Conservation (phyloP, 108 stramenopile species). For the Seminavis robusta region DNA sequence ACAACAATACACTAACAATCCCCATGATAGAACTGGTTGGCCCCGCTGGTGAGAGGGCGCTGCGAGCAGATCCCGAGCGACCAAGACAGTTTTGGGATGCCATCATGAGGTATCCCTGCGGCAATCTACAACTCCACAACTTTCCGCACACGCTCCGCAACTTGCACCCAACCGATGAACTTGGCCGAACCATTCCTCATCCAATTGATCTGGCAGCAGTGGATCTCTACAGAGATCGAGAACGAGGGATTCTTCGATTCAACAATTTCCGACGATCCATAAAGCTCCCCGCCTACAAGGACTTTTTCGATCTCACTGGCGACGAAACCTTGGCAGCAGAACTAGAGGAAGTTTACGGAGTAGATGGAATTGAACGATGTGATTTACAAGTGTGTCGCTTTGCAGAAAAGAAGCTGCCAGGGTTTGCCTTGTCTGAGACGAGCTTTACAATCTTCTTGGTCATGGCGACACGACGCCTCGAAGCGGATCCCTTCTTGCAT, state of each 20-base stretch:
- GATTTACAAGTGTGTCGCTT: conserved; percentile 11
- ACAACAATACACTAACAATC: no score
- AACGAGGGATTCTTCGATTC: conserved; percentile 13
- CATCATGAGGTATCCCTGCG: no score
- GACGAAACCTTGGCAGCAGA: conserved; percentile 1
- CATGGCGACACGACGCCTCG: conserved; percentile 21
- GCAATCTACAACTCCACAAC: no score
- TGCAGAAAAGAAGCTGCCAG: conserved; percentile 10
- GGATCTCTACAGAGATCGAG: conserved; percentile 16
- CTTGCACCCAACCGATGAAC: no score
- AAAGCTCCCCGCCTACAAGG: conserved; percentile 4
- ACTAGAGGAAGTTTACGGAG: neutral
- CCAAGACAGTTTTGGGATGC: no score
- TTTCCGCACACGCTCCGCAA: no score
- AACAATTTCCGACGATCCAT: conserved; percentile 16
- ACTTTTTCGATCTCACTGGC: neutral
- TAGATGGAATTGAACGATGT: conserved; percentile 5
- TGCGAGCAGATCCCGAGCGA: no score
- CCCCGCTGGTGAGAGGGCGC: no score
- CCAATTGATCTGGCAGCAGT: conserved; percentile 17
- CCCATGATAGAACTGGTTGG: no score
- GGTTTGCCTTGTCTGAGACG: conserved; percentile 13
- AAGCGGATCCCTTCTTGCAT: conserved; percentile 18
- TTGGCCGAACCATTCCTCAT: no score
- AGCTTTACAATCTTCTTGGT: conserved; percentile 17